Percentiles rank a stretch among this genome's conserved stretches.
phyloP scores from a whole-genome alignment of 75 land plant species.

The Cunninghamia lanceolata region DNA sequence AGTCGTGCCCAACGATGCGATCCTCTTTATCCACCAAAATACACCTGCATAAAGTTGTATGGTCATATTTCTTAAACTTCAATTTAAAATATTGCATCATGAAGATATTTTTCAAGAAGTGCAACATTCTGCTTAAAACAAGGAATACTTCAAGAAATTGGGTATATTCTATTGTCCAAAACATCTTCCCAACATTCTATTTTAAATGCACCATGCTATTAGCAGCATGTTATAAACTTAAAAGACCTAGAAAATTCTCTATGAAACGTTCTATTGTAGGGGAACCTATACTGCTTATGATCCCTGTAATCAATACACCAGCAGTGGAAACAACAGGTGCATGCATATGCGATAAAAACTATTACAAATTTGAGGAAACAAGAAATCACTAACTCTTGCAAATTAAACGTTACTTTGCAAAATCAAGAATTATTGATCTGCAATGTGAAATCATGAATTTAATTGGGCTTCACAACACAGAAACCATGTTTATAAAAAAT shows the following conservation, averaged over 20 bases:
- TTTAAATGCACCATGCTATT: not conserved
- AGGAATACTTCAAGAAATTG: not conserved
- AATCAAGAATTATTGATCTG: not conserved
- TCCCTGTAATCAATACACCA: not conserved
- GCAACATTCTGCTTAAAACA: not conserved
- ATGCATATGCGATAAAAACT: not conserved
- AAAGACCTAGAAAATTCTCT: not conserved
- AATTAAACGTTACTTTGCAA: not conserved
- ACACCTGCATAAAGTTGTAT: slow-evolving; percentile 58
- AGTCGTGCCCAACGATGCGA: slow-evolving; percentile 88
- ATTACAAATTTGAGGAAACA: not conserved
- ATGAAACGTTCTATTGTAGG: not conserved
- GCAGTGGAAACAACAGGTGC: not conserved
- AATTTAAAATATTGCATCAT: not conserved
- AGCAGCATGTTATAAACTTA: not conserved
- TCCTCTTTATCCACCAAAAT: slow-evolving; percentile 97
- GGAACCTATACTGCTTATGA: not conserved
- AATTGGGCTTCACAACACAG: not conserved
- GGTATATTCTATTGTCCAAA: not conserved
- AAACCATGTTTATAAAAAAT: not conserved
- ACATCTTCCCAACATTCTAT: not conserved
- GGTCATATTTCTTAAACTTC: not conserved
- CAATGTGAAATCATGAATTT: not conserved
- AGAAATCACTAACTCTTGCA: not conserved
- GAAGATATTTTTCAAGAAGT: not conserved